A percentile compares a stretch with the other conserved stretches of the same genome.
Evolutionary conservation across 2,329 filamentous ascomycete species (phyloP).

Genomic region (Cladosporium colombiae): DNA sequence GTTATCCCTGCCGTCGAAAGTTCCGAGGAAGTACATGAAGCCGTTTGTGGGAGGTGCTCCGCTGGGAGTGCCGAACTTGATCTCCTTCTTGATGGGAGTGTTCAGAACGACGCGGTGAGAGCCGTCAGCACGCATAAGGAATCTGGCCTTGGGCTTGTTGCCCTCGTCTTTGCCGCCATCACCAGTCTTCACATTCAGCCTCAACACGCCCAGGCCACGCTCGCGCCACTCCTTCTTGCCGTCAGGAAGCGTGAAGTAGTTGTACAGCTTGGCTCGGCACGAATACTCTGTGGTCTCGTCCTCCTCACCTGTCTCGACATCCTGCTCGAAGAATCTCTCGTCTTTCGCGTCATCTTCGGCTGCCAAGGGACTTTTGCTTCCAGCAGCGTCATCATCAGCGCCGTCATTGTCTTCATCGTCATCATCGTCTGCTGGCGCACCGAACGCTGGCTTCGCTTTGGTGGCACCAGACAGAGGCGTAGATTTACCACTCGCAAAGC

Average conservation of each 20-base stretch:
- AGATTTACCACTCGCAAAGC: conserved; percentile 60
- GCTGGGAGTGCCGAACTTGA: conserved; percentile 70
- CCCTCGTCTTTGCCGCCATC: conserved; percentile 54
- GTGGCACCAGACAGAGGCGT: conserved; percentile 52
- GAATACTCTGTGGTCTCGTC: conserved; percentile 74
- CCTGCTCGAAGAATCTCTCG: conserved; percentile 60
- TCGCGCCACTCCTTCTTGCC: conserved; percentile 77
- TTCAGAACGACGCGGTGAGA: conserved; percentile 86
- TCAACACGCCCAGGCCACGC: conserved; percentile 78
- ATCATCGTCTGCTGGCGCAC: conserved; percentile 68
- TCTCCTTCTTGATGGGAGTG: conserved; percentile 73
- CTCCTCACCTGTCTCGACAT: conserved; percentile 85
- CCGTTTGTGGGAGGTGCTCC: conserved; percentile 69
- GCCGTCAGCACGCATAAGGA: conserved; percentile 90
- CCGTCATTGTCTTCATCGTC: conserved; percentile 54
- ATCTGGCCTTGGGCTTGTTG: conserved; percentile 59
- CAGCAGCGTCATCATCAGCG: conserved; percentile 48
- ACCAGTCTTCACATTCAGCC: conserved; percentile 72
- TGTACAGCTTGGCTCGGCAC: conserved; percentile 81
- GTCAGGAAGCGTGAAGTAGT: conserved; percentile 58
- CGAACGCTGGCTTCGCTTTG: conserved; percentile 69
- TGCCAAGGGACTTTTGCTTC: conserved; percentile 45
- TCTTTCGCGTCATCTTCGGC: conserved; percentile 64
- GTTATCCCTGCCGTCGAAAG: conserved; percentile 54
- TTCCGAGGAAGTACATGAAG: conserved; percentile 64